Conservation (phyloP, 805 yeast species). For the Metschnikowia similis region DNA sequence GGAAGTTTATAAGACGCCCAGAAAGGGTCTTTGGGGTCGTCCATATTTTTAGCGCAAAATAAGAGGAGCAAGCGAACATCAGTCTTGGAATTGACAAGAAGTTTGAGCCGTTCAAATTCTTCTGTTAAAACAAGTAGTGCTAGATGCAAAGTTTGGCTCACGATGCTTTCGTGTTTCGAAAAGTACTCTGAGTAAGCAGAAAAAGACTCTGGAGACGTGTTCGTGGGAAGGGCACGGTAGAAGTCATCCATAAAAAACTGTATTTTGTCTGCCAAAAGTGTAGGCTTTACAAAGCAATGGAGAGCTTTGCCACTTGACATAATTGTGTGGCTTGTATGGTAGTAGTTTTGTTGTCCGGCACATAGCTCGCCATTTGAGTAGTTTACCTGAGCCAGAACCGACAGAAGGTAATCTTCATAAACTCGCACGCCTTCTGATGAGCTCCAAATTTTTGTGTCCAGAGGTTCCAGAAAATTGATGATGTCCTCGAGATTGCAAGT, state of each 20-base stretch:
- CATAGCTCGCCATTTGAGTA: conserved; percentile 1
- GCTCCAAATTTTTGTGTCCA: neutral
- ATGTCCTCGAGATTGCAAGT: neutral
- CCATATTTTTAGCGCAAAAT: neutral
- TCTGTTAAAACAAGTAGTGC: neutral
- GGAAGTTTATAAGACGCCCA: conserved; percentile 7
- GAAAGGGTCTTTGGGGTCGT: neutral
- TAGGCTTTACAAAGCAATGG: conserved; percentile 1
- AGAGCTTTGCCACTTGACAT: conserved; percentile 4
- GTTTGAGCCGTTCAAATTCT: conserved; percentile 1
- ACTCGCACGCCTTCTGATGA: conserved; percentile 3
- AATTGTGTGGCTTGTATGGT: conserved; percentile 2
- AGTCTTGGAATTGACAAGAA: neutral
- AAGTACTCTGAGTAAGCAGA: neutral
- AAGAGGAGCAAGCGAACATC: conserved; percentile 14
- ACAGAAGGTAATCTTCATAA: conserved; percentile 11
- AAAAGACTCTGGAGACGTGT: neutral
- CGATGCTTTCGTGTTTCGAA: neutral
- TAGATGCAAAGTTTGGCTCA: neutral
- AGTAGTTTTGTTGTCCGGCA: conserved; percentile 4
- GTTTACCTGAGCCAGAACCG: neutral
- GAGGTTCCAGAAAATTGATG: neutral
- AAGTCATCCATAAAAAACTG: neutral
- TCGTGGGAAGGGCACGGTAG: neutral
- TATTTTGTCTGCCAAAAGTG: neutral